Percentiles rank a stretch among this genome's conserved stretches.
Evolutionary conservation across 306 rosid species (phyloP).

Genomic region (Morella rubra): DNA sequence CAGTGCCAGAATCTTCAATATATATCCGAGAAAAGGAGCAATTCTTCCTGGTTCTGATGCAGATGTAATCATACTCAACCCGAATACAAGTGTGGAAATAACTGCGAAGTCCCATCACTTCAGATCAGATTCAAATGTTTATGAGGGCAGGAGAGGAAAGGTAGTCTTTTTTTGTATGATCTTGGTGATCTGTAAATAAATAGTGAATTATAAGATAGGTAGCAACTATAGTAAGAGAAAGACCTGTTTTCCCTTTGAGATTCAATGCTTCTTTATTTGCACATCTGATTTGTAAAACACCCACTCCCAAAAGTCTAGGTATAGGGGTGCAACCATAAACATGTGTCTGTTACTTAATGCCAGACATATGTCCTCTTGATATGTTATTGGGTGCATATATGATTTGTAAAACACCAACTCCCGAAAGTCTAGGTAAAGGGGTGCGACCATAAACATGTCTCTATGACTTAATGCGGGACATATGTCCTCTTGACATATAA

Average conservation of each 20-base stretch:
- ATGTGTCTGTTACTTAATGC: too few species aligned
- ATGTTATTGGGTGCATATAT: too few species aligned
- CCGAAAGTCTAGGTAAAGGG: too few species aligned
- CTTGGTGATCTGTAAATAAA: constrained; percentile 3
- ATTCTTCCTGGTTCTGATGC: constrained; percentile 89
- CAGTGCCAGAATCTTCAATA: constrained; percentile 92
- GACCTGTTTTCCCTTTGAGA: neutral
- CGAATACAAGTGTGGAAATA: constrained; percentile 79
- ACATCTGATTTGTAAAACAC: neutral
- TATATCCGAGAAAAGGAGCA: constrained; percentile 86
- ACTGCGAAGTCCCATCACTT: constrained; percentile 80
- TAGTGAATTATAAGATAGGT: neutral
- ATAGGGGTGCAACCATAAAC: too few species aligned
- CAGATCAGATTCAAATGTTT: constrained; percentile 76
- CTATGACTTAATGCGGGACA: too few species aligned
- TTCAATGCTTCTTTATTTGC: neutral
- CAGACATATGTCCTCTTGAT: too few species aligned
- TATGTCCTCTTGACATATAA: too few species aligned
- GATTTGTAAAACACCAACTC: too few species aligned
- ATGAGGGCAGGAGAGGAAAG: constrained; percentile 88
- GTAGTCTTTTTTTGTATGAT: constrained; percentile 39
- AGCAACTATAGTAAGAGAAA: neutral
- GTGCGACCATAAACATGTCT: too few species aligned
- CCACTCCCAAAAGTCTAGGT: too few species aligned
- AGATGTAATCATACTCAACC: constrained; percentile 86